Base-by-base conservation (phyloP, 2,329 filamentous ascomycete species). In the Orbilia javanica region DNA sequence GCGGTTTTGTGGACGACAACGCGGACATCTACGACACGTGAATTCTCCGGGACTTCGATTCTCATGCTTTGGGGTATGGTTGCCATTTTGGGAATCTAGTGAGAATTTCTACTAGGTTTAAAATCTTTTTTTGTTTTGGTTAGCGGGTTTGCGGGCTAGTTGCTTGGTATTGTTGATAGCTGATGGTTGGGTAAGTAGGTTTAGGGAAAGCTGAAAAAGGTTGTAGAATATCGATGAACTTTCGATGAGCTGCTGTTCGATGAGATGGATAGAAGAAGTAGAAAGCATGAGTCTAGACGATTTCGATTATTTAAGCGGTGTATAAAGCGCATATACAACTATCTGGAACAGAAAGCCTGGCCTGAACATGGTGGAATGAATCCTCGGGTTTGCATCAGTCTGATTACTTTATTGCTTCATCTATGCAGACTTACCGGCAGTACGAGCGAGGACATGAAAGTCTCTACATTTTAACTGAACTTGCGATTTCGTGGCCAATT, bases 1-100 rank as follows among this genome's bases (percentile, higher is more conserved):
- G 29, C 15, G 4, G 46, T 67, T 42, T 8, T 27, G n/a, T 67
- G 46, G 22, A 55, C 46, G 25, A 67, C 31, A 20, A 67, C 20
- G 13, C 46, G 46, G 25, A 67, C 31, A 8, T 50, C n/a, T 29
- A 11, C 18, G 13, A 67, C 46, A 7, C 13, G 42, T 20, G 60
- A 50, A 13, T 42, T 27, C 8, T 39, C 20, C 7, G 63, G 42
- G 2, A 50, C 46, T 7, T 15, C n/a, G 4, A 44, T 44, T 6
- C n/a, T 44, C 42, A 44, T 18, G 42, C n/a, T 20, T 44, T 20
- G 42, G n/a, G 42, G 42, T 44, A 44, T 44, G 4, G 6, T 10
- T 1, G 18, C 42, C 15, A 18, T 44, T 44, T 20, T 18, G 15
- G 15, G 42, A 18, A 10, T 4, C 20, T 2, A 20, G 8, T 44